Percentiles rank a stretch among this genome's conserved stretches.
phyloP scores from a whole-genome alignment of 179 eudicot genomes.

The Drosera spatulata region DNA sequence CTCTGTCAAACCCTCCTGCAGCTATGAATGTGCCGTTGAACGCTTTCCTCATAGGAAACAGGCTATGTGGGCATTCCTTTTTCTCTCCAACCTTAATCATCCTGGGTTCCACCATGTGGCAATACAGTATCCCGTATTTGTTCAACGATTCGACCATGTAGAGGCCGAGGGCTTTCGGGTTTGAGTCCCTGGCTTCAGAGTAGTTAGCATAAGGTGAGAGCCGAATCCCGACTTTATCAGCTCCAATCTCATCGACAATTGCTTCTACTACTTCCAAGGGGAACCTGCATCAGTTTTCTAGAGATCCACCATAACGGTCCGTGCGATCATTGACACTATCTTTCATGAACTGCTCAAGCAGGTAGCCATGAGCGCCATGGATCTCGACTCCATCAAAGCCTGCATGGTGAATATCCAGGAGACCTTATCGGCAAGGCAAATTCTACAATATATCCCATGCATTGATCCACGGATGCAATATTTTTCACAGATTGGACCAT shows the following conservation, averaged over 20 bases:
- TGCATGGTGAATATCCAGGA: neutral
- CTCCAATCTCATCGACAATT: slow-evolving; percentile 19
- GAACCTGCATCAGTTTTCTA: slow-evolving; percentile 27
- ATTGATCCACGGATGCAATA: no score
- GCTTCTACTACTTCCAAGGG: slow-evolving; percentile 28
- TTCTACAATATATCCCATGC: no score
- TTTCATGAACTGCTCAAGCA: slow-evolving; percentile 29
- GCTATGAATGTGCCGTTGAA: slow-evolving; percentile 24
- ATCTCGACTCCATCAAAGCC: slow-evolving; percentile 36
- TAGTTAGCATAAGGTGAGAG: slow-evolving; percentile 24
- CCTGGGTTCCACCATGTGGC: slow-evolving; percentile 25
- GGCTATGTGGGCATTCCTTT: slow-evolving; percentile 7
- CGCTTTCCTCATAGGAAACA: slow-evolving; percentile 21
- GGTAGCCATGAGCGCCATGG: slow-evolving; percentile 32
- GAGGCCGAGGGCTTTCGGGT: slow-evolving; percentile 25
- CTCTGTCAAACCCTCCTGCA: slow-evolving; percentile 25
- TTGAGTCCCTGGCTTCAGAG: slow-evolving; percentile 22
- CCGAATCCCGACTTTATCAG: slow-evolving; percentile 24
- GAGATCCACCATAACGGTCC: slow-evolving; percentile 30
- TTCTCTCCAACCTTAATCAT: slow-evolving; percentile 8
- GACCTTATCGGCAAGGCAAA: no score
- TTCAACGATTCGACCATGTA: slow-evolving; percentile 25
- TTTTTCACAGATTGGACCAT: no score
- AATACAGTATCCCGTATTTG: slow-evolving; percentile 14
- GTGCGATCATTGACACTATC: slow-evolving; percentile 26